These are phyloP conservation scores for Cladosporium sphaerospermum DNA, from an alignment of 2,329 filamentous ascomycete genomes.

Conservation along the genomic window DNA sequence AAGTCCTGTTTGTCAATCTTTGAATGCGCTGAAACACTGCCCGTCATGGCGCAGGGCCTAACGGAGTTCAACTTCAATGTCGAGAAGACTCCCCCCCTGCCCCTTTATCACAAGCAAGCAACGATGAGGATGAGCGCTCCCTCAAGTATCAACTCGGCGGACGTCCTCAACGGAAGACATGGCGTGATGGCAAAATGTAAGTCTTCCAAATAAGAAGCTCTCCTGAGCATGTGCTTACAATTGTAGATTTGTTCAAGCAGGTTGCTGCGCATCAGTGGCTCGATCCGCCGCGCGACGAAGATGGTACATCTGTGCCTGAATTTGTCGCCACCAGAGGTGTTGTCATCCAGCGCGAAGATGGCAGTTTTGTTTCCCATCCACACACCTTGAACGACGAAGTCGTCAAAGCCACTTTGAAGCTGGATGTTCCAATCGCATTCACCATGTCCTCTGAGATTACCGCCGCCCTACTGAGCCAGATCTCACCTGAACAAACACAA, in stretches of 20 bases:
- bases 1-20: background rate
- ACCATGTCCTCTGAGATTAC: slow-evolving; percentile 11
- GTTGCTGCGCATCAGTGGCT: slow-evolving; percentile 9
- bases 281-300: slow-evolving; percentile 8
- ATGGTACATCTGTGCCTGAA: slow-evolving; percentile 5
- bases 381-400: slow-evolving; percentile 9
- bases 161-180: slow-evolving; percentile 10
- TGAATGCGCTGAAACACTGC: background rate
- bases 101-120: slow-evolving; percentile 3
- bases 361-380: slow-evolving; percentile 9
- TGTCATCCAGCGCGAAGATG: slow-evolving; percentile 11
- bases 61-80: slow-evolving; percentile 1
- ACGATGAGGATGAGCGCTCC: slow-evolving; percentile 2
- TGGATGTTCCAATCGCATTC: slow-evolving; percentile 11
- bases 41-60: background rate
- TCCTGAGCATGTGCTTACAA: background rate
- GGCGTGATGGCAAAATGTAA: slow-evolving; percentile 11
- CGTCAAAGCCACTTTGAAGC: slow-evolving; percentile 9
- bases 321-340: slow-evolving; percentile 9
- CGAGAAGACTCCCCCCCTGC: slow-evolving; percentile 1
- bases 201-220: background rate
- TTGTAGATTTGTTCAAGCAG: slow-evolving; percentile 9
- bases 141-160: slow-evolving; percentile 10
- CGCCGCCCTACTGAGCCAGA: slow-evolving; percentile 7
- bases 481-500: slow-evolving; percentile 10